Percentiles rank a stretch among this genome's conserved stretches.
Conservation (phyloP, 1,284 basidiomycete genomes). For the Ceratobasidium theobromae region DNA sequence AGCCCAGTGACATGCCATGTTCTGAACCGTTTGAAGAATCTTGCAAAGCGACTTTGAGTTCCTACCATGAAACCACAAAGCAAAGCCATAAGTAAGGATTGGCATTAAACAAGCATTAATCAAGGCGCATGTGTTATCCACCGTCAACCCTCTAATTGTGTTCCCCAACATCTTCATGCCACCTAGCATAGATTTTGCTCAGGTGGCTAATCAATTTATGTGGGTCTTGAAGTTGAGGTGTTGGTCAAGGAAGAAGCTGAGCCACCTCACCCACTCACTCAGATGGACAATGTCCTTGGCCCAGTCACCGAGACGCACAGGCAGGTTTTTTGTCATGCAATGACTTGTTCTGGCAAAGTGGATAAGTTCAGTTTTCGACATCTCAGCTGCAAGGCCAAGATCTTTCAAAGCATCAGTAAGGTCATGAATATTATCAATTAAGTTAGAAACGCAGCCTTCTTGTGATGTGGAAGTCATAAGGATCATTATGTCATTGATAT, state of each 20-base stretch:
- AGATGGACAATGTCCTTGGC: no score
- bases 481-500: conserved; percentile 19
- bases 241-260: no score
- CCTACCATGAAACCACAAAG: neutral
- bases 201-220: no score
- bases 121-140: neutral
- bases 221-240: no score
- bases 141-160: neutral
- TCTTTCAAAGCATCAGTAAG: conserved; percentile 15
- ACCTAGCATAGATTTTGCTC: no score
- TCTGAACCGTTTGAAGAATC: neutral
- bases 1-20: neutral
- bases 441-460: no score
- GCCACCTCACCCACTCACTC: no score
- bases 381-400: conserved; percentile 38
- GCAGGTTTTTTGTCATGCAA: no score
- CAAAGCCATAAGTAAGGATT: neutral
- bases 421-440: neutral
- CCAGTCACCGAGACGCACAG: no score
- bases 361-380: conserved; percentile 39
- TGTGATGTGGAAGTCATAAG: neutral
- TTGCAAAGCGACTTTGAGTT: neutral
- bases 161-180: neutral
- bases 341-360: conserved; percentile 38
- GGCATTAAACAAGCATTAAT: neutral